Base-by-base conservation (phyloP, 2,329 filamentous ascomycete species). In the Chaetomiaceae sp. region DNA sequence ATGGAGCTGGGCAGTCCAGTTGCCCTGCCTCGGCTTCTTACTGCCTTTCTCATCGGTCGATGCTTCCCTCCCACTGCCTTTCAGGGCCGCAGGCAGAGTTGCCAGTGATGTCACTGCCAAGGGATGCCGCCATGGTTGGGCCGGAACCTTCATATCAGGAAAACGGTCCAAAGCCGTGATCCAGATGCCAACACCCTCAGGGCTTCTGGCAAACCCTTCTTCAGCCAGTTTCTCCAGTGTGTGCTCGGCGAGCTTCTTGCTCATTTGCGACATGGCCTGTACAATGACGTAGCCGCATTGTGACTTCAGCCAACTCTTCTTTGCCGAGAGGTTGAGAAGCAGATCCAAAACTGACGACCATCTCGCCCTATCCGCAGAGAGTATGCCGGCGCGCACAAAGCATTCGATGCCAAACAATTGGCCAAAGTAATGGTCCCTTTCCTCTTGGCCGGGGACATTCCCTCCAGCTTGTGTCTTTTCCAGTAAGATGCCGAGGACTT, bases 111-210 rank as follows among this genome's bases (percentile, higher is more conserved):
- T 84, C 4, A 77, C 74, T 14, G 82, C 80, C 42, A 96, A 69
- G 2, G 90, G 91, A 63, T 94, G 84, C 45, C 82, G 79, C 90
- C 91, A 96, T 2, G 89, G 77, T 58, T 86, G 84, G 23, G 78
- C 74, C 0, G 86, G 86, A 37, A 87, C 73, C 45, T 81, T 80
- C 50, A 86, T 75, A 7, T 79, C 73, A 0, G 86, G 80, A 61
- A 88, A 90, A 18, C 73, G 73, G 47, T 80, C 78, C 56, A 81
- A 77, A 1, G 87, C 80, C 5, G 82, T 80, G 29, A 97, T 75
- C 90, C 91, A 97, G 52, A 96, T 82, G 0, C 89, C 90, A 20
- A 96, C 83, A 6, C 91, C 92, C 67, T 97, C 92, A 0, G 90
- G 86, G 0, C 90, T 92, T 67, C 87, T 87, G 8, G 84, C 82